Base-by-base conservation (phyloP, 163 green algal genomes). In the Smithsoniella earleae region DNA sequence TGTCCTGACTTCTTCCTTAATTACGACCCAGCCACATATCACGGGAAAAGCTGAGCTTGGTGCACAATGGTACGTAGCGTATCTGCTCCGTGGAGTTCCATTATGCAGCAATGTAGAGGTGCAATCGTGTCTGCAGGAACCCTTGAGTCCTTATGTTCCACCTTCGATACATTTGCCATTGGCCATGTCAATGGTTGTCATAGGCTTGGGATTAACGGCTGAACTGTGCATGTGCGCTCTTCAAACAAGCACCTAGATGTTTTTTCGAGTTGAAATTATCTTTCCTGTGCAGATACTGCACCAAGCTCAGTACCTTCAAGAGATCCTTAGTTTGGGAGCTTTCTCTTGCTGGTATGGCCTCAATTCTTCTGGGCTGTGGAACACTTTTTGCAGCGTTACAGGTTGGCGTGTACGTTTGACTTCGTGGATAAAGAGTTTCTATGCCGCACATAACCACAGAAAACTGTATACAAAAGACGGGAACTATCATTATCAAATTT, bases 331-430 rank as follows among this genome's bases (percentile, higher is more conserved):
- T 13, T 13, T 30, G 31, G 18, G 58, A 69, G 2, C 18, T 18
- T 5, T 30, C 25, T 69, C 30, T 69, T 16, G 20, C 58, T 16
- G 27, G 40, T 13, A 13, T 40, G 27, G 58, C 58, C 5, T 69
- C 58, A 13, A 13, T 69, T 31, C 31, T 65, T 13, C 52, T 16
- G 58, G 58, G 58, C 25, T 69, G n/a, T 34, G 58, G 58, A n/a
- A 28, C 25, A 33, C 58, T 69, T 16, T 69, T 69, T 13, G 25
- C 34, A 18, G 30, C 43, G 58, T 31, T 69, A 2, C 58, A 69
- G 25, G 58, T 69, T 5, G 58, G 58, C n/a, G 58, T 69, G 6
- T 69, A 69, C 25, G 58, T 69, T 4, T 69, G 40, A 49, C 40
- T 49, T 10, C 40, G 40, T 10, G 40, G 40, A 13, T 22, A 13